A percentile compares a stretch with the other conserved stretches of the same genome.
Conservation (phyloP, 352 stramenopile genomes). For the Phytophthora citrophthora region DNA sequence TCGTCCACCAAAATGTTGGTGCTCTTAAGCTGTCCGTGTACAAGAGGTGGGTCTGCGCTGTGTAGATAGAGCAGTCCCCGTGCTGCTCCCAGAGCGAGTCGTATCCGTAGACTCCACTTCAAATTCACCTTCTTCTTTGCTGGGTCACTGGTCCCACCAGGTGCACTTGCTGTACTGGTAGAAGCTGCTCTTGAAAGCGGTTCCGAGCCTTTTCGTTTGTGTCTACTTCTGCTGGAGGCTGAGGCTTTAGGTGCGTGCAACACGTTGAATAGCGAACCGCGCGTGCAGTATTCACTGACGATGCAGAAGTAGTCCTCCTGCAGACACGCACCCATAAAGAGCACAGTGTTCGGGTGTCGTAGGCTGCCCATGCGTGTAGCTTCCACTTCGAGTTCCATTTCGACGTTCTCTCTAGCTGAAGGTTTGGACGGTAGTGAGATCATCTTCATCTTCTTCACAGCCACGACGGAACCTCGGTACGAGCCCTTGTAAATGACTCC, state of each 20-base stretch:
- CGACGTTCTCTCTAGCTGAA: slow-evolving; percentile 70
- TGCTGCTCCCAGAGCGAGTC: slow-evolving; percentile 79
- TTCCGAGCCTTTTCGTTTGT: slow-evolving; percentile 40
- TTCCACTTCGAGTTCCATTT: slow-evolving; percentile 85
- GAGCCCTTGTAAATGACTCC: slow-evolving; percentile 87
- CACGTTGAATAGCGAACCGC: slow-evolving; percentile 96
- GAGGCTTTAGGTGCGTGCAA: slow-evolving; percentile 70
- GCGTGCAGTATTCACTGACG: slow-evolving; percentile 95
- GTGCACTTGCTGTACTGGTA: slow-evolving; percentile 26
- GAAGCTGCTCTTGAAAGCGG: slow-evolving; percentile 16
- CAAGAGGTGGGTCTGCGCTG: slow-evolving; percentile 82
- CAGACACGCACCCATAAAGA: slow-evolving; percentile 98
- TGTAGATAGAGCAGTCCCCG: slow-evolving; percentile 85
- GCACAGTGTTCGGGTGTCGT: slow-evolving; percentile 98
- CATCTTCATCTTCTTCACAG: slow-evolving; percentile 91
- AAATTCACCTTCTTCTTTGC: slow-evolving; percentile 69
- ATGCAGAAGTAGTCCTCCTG: slow-evolving; percentile 96
- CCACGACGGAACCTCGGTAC: slow-evolving; percentile 85
- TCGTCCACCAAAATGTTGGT: slow-evolving; percentile 90
- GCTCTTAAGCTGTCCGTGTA: slow-evolving; percentile 89
- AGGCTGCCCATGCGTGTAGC: slow-evolving; percentile 90
- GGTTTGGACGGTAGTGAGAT: slow-evolving; percentile 60
- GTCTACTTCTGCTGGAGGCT: slow-evolving; percentile 27
- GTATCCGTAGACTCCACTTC: slow-evolving; percentile 84
- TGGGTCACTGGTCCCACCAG: slow-evolving; percentile 15